A percentile compares a stretch with the other conserved stretches of the same genome.
Conservation (phyloP, 2,329 filamentous ascomycete species). For the Aspergillus pseudotamarii region DNA sequence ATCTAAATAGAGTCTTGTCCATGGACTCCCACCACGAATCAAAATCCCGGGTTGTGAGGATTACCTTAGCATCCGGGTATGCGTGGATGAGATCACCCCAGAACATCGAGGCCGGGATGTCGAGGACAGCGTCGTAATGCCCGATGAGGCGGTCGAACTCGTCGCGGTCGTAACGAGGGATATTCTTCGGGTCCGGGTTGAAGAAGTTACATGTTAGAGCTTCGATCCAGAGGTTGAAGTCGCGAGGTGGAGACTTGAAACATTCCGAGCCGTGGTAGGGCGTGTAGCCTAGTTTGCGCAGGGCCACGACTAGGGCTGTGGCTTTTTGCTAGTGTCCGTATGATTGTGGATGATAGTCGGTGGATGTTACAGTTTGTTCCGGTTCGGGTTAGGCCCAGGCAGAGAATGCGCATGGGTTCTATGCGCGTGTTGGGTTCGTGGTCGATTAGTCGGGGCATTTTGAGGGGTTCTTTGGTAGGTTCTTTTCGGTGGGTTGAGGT, state of each 20-base stretch:
- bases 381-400: background rate
- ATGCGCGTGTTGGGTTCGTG: background rate
- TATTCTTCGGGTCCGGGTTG: background rate
- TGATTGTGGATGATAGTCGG: background rate
- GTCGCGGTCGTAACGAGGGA: background rate
- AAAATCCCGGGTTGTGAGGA: conserved; percentile 33
- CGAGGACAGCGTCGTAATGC: conserved; percentile 24
- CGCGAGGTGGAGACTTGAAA: conserved; percentile 11
- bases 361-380: background rate
- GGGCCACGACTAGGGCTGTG: background rate
- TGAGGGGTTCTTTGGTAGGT: background rate
- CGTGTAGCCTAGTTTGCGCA: conserved; percentile 7
- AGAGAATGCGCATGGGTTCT: background rate
- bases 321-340: background rate
- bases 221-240: conserved; percentile 12
- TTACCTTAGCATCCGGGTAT: conserved; percentile 42
- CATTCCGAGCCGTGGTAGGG: conserved; percentile 14
- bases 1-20: conserved; percentile 11
- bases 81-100: conserved; percentile 36
- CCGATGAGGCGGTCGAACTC: conserved; percentile 38
- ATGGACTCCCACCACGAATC: conserved; percentile 29
- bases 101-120: conserved; percentile 38
- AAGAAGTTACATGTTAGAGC: conserved; percentile 1
- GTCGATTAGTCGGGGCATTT: background rate
- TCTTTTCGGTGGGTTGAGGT: too few relatives aligned